These are phyloP conservation scores for Ogataea polymorpha DNA, from an alignment of 805 yeast genomes.

Conservation along the genomic window DNA sequence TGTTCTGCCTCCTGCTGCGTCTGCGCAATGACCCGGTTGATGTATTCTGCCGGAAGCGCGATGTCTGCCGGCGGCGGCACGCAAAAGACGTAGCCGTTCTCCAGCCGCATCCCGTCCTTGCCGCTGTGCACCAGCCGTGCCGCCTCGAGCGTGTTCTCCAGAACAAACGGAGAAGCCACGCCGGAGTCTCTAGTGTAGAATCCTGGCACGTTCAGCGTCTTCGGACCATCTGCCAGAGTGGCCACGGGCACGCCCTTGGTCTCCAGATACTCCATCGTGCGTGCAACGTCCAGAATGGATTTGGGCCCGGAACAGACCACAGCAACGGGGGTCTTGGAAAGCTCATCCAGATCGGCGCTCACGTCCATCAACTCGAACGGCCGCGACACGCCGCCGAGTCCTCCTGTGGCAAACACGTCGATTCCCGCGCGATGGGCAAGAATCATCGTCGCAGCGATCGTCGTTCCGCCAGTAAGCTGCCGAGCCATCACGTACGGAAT, in stretches of 20 bases:
- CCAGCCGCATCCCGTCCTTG: slow-evolving; percentile 43
- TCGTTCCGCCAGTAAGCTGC: slow-evolving; percentile 76
- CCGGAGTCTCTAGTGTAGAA: slow-evolving; percentile 79
- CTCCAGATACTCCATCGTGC: slow-evolving; percentile 83
- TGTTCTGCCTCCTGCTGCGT: slow-evolving; percentile 57
- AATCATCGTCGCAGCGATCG: slow-evolving; percentile 87
- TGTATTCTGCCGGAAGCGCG: slow-evolving; percentile 54
- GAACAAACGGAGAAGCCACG: slow-evolving; percentile 62
- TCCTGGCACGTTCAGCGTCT: slow-evolving; percentile 63
- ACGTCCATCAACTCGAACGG: slow-evolving; percentile 75
- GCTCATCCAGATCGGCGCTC: slow-evolving; percentile 83
- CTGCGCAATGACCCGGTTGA: slow-evolving; percentile 51
- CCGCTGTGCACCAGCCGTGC: slow-evolving; percentile 58
- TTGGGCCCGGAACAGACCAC: slow-evolving; percentile 95
- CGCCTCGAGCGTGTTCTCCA: slow-evolving; percentile 51
- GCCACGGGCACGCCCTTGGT: slow-evolving; percentile 88
- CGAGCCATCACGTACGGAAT: slow-evolving; percentile 67
- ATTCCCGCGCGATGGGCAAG: slow-evolving; percentile 73
- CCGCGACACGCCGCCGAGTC: slow-evolving; percentile 87
- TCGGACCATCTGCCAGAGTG: slow-evolving; percentile 41
- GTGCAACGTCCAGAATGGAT: slow-evolving; percentile 72
- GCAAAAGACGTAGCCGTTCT: slow-evolving; percentile 74
- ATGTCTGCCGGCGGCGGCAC: slow-evolving; percentile 71
- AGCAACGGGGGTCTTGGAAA: slow-evolving; percentile 77
- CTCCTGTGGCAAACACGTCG: slow-evolving; percentile 88